Evolutionary conservation across 495 filamentous ascomycete genomes (phyloP).

Genomic region (Podospora pseudoanserina): DNA sequence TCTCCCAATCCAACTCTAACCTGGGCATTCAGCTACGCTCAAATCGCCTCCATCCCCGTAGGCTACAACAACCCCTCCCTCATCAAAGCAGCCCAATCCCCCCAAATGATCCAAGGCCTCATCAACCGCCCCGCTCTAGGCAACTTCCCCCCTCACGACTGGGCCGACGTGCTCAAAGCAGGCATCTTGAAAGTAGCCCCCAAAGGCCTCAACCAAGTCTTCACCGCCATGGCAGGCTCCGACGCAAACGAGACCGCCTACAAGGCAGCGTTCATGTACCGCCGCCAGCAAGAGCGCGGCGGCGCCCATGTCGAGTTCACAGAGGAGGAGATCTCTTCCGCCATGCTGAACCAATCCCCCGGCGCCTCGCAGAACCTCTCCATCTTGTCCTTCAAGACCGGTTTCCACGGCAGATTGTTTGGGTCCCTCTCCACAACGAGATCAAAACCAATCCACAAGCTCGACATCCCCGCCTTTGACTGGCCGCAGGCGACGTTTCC

Average conservation of each 20-base stretch:
- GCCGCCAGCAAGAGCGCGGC: slow-evolving; percentile 82
- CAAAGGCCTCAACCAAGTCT: slow-evolving; percentile 89
- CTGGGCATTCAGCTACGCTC: slow-evolving; percentile 61
- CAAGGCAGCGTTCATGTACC: slow-evolving; percentile 99
- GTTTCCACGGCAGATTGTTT: slow-evolving; percentile 95
- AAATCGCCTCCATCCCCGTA: slow-evolving; percentile 95
- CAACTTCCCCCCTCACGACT: slow-evolving; percentile 92
- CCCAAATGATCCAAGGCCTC: slow-evolving; percentile 75
- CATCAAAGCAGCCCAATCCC: slow-evolving; percentile 62
- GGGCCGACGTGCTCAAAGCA: slow-evolving; percentile 79
- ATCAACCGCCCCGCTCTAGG: slow-evolving; percentile 95
- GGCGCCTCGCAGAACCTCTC: slow-evolving; percentile 73
- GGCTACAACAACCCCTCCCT: slow-evolving; percentile 94
- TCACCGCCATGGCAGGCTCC: slow-evolving; percentile 92
- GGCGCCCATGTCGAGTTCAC: slow-evolving; percentile 80
- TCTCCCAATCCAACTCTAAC: not conserved
- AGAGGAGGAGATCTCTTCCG: slow-evolving; percentile 67
- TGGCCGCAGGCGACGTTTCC: slow-evolving; percentile 98
- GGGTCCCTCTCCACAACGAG: slow-evolving; percentile 89
- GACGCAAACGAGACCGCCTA: slow-evolving; percentile 99
- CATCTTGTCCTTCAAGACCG: slow-evolving; percentile 89
- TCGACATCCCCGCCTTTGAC: slow-evolving; percentile 97
- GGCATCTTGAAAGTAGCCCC: slow-evolving; percentile 87
- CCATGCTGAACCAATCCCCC: slow-evolving; percentile 83
- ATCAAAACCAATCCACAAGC: slow-evolving; percentile 95